These are phyloP conservation scores for Prasinococcaceae sp. DNA, from an alignment of 139 green algal genomes.

Conservation along the genomic window DNA sequence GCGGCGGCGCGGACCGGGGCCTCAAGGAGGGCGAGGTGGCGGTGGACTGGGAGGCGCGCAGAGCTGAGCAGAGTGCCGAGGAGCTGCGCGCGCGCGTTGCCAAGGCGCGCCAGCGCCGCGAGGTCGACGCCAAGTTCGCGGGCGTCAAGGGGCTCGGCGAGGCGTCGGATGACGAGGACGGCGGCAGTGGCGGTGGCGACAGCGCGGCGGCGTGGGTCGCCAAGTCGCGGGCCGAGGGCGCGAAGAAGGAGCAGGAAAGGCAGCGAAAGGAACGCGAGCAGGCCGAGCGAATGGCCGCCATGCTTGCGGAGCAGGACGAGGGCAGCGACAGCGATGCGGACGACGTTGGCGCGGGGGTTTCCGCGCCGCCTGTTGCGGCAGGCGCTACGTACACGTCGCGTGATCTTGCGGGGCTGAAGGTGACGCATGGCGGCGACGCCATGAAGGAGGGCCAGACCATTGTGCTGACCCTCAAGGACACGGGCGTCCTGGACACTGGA, in stretches of 20 bases:
- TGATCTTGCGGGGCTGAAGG: constrained; percentile 47
- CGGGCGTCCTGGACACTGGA: constrained; percentile 46
- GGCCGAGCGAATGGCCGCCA: constrained; percentile 9
- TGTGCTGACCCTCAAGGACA: constrained; percentile 73
- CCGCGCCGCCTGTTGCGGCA: neutral
- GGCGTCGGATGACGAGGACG: constrained; percentile 39
- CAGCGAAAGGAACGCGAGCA: too few relatives aligned
- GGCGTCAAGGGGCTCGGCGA: constrained; percentile 38
- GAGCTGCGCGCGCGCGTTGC: neutral
- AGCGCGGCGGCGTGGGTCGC: constrained; percentile 45
- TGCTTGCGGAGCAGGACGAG: constrained; percentile 12
- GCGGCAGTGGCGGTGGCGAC: too few relatives aligned
- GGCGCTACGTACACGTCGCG: constrained; percentile 17
- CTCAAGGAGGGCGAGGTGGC: too few relatives aligned
- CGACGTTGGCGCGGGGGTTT: constrained; percentile 1
- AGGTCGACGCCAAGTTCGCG: neutral
- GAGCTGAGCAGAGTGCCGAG: too few relatives aligned
- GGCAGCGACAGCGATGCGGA: constrained; percentile 14
- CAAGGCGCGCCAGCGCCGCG: neutral
- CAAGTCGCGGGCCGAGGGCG: constrained; percentile 27
- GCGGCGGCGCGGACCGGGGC: too few relatives aligned
- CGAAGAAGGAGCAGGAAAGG: constrained; percentile 13
- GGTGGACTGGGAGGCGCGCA: too few relatives aligned
- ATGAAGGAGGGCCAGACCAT: constrained; percentile 53
- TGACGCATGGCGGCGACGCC: constrained; percentile 36